phyloP scores from a whole-genome alignment of 2,329 filamentous ascomycete genomes.

The Colletotrichum sp. region DNA sequence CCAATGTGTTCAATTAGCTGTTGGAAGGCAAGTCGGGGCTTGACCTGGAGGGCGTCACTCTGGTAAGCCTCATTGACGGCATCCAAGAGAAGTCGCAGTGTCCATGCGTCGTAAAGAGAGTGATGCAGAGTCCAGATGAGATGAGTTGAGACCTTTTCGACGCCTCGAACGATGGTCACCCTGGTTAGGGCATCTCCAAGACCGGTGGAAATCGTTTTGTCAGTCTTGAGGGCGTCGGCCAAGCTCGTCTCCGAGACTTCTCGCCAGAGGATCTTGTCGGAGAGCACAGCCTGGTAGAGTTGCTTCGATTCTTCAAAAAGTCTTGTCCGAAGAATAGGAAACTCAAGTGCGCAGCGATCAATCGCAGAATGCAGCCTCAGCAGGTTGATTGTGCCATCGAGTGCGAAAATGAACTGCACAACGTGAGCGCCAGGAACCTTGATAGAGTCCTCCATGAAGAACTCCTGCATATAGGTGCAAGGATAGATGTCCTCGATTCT shows the following conservation, averaged over 20 bases:
- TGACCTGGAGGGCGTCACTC: not conserved
- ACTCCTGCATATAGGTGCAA: not conserved
- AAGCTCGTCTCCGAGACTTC: not conserved
- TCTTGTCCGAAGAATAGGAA: not conserved
- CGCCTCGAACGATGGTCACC: not conserved
- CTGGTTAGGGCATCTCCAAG: not conserved
- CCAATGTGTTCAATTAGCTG: not conserved
- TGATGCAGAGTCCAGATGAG: constrained; percentile 18
- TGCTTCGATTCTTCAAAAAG: not conserved
- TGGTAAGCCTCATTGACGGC: constrained; percentile 19
- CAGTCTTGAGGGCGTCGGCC: not conserved
- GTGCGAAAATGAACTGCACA: not conserved
- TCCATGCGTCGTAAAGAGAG: constrained; percentile 19
- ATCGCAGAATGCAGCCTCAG: not conserved
- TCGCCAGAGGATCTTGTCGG: not conserved
- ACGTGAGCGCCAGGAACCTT: not conserved
- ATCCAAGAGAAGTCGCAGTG: constrained; percentile 20
- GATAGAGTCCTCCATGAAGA: not conserved
- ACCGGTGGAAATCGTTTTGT: not conserved
- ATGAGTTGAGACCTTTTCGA: not conserved
- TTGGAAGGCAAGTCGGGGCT: not conserved
- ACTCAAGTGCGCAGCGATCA: not conserved
- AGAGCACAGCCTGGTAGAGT: not conserved
- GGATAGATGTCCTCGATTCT: not conserved
- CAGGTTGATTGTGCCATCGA: not conserved